Evolutionary conservation across 768 basidiomycete species (phyloP).

Genomic region (Pulveroboletus sp.): DNA sequence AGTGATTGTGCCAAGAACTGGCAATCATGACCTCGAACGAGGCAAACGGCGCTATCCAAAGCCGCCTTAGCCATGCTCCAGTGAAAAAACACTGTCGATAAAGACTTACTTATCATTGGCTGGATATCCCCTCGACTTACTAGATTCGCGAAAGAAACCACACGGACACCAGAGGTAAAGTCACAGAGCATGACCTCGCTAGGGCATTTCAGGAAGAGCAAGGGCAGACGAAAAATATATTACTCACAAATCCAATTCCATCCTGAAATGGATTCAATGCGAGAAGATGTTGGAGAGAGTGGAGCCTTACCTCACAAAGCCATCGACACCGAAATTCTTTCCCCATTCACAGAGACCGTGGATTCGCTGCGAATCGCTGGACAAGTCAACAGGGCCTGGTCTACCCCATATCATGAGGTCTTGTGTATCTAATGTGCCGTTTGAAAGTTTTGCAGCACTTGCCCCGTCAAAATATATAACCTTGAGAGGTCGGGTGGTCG

Average conservation of each 20-base stretch:
- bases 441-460: conserved; percentile 42
- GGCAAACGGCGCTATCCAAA: background rate
- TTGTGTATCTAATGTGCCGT: conserved; percentile 43
- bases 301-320: conserved; percentile 37
- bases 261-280: conserved; percentile 13
- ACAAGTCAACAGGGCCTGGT: conserved; percentile 6
- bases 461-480: conserved; percentile 51
- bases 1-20: no score
- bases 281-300: background rate
- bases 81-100: background rate
- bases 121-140: no score
- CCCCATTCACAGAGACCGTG: conserved; percentile 42
- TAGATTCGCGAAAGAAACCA: conserved; percentile 20
- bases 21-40: conserved; percentile 1
- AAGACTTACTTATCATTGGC: background rate
- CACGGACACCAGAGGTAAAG: conserved; percentile 20
- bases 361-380: conserved; percentile 35
- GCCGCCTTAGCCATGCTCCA: background rate
- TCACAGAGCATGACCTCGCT: conserved; percentile 24
- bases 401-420: conserved; percentile 43
- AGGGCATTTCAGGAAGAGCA: background rate
- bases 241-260: conserved; percentile 32
- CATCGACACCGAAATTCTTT: conserved; percentile 37
- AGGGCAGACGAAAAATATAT: background rate
- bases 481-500: conserved; percentile 32